Evolutionary conservation across 164 flowering plant genomes (phyloP).

Genomic region (Tinospora cordifolia): DNA sequence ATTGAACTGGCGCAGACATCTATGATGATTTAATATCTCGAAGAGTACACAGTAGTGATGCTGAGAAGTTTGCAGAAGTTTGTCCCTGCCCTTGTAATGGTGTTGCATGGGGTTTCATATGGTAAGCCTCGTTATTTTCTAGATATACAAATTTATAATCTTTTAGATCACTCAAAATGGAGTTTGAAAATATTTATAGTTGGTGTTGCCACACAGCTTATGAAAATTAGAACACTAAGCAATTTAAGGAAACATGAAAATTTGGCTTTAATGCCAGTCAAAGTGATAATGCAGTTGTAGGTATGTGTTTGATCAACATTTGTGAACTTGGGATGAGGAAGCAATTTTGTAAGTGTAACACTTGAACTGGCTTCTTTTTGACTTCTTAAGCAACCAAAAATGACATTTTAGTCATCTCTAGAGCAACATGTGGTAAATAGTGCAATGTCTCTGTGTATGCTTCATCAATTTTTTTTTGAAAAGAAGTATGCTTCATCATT

Average conservation of each 20-base stretch:
- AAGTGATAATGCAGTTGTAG: background rate
- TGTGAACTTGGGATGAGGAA: background rate
- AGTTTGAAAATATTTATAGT: background rate
- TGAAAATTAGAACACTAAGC: background rate
- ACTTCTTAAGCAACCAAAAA: background rate
- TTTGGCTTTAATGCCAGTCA: background rate
- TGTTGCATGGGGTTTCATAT: slow-evolving; percentile 75
- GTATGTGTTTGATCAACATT: background rate
- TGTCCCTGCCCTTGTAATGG: slow-evolving; percentile 90
- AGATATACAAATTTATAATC: background rate
- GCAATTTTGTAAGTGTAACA: background rate
- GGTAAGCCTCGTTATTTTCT: slow-evolving; percentile 33
- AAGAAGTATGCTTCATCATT: background rate
- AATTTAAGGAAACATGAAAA: background rate
- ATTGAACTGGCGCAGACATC: slow-evolving; percentile 46
- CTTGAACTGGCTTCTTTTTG: background rate
- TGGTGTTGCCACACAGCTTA: background rate
- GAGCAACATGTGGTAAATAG: background rate
- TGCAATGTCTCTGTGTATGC: background rate
- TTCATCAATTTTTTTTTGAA: no score
- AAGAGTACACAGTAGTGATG: slow-evolving; percentile 81
- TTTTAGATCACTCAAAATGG: background rate
- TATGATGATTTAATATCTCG: slow-evolving; percentile 83
- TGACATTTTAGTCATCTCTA: background rate
- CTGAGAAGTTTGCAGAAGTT: slow-evolving; percentile 86